These are phyloP conservation scores for Paramecium bursaria DNA, from an alignment of 73 alveolate species.

Conservation along the genomic window DNA sequence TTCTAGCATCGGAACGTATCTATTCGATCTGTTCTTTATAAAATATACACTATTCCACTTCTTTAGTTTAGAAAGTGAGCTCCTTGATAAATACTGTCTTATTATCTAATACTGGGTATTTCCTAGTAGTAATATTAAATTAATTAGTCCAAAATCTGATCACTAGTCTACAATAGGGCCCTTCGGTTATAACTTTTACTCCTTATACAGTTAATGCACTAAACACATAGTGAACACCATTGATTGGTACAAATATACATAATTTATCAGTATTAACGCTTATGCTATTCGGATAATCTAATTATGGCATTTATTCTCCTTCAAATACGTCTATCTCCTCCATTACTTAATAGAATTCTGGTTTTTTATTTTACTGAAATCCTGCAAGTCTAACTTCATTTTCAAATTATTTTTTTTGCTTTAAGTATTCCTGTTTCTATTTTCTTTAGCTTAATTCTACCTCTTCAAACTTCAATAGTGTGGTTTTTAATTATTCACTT, in stretches of 20 bases:
- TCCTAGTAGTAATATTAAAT: conserved; percentile 4
- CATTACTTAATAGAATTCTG: neutral
- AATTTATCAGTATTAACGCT: conserved; percentile 23
- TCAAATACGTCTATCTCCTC: conserved; percentile 10
- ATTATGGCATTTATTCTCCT: neutral
- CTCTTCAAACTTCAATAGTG: conserved; percentile 14
- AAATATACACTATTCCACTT: neutral
- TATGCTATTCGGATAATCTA: neutral
- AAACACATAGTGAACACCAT: conserved; percentile 32
- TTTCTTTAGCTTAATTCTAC: conserved; percentile 6
- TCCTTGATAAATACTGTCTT: conserved; percentile 89
- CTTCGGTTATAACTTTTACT: conserved; percentile 6
- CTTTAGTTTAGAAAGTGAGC: conserved; percentile 73
- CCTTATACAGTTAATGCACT: neutral
- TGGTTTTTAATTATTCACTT: neutral
- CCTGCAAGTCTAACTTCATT: conserved; percentile 20
- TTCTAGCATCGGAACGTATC: conserved; percentile 17
- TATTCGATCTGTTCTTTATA: neutral
- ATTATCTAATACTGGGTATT: conserved; percentile 79
- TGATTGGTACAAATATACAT: conserved; percentile 8
- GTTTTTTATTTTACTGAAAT: neutral
- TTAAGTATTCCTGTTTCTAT: conserved; percentile 11
- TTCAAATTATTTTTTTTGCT: conserved; percentile 19
- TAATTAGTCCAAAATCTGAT: conserved; percentile 56
- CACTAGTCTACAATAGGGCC: neutral